Evolutionary conservation across 176 grass and related monocot species (phyloP).

Genomic region (Otatea glauca): DNA sequence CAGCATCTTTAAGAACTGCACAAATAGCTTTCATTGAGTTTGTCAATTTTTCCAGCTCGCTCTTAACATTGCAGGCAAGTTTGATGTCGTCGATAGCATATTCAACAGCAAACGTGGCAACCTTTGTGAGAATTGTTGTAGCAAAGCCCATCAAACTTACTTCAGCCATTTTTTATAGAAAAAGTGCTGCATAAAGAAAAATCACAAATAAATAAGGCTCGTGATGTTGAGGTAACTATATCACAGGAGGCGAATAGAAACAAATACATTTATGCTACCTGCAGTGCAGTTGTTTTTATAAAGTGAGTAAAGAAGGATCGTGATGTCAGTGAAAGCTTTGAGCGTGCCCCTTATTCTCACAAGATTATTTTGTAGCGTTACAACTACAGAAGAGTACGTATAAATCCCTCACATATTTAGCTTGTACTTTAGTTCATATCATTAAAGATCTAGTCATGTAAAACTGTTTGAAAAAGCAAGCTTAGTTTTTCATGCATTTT

Average conservation of each 20-base stretch:
- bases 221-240: not conserved
- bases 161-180: not conserved
- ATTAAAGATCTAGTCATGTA: not conserved
- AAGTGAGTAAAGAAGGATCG: not conserved
- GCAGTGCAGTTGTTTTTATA: not conserved
- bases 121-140: not conserved
- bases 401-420: not conserved
- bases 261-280: not conserved
- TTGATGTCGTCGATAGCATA: not conserved
- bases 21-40: not conserved
- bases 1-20: slow-evolving; percentile 17
- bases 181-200: not conserved
- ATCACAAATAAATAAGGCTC: not conserved
- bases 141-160: not conserved
- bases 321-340: not conserved
- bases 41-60: not conserved
- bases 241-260: not conserved
- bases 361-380: not conserved
- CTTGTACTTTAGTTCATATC: not conserved
- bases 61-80: not conserved
- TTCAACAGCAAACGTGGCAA: not conserved
- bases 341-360: not conserved
- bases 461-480: not conserved
- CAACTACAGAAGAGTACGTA: not conserved
- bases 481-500: no score